Percentiles rank a stretch among this genome's conserved stretches.
These are phyloP conservation scores for Chromera velia DNA, from an alignment of 73 alveolate species.

Conservation along the genomic window DNA sequence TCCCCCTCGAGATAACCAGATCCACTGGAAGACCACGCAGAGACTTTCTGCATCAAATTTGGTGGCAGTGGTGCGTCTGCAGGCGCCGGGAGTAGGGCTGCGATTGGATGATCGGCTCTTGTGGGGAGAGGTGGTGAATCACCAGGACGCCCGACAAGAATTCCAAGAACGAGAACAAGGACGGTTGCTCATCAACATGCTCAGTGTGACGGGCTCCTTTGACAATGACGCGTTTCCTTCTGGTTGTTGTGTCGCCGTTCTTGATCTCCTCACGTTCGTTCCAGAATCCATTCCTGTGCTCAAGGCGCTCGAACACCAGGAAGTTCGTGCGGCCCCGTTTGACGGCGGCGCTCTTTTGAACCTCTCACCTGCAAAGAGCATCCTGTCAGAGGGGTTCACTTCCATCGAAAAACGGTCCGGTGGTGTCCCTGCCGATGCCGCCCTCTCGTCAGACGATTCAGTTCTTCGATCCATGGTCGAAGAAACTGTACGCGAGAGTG, in stretches of 20 bases:
- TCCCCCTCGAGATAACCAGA: constrained; percentile 13
- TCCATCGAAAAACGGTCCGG: too few relatives aligned
- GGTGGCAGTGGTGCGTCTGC: constrained; percentile 11
- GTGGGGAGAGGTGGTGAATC: constrained; percentile 30
- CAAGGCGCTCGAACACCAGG: neutral
- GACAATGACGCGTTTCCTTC: constrained; percentile 6
- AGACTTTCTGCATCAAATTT: constrained; percentile 16
- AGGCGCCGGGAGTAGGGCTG: constrained; percentile 3
- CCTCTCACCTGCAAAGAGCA: constrained; percentile 17
- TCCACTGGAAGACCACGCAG: constrained; percentile 24
- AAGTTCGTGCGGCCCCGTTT: neutral
- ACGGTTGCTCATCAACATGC: too few relatives aligned
- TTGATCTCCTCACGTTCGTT: constrained; percentile 31
- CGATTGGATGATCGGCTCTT: neutral
- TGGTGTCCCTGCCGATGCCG: too few relatives aligned
- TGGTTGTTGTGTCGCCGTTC: constrained; percentile 9
- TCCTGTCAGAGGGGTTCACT: too few relatives aligned
- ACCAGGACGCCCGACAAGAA: too few relatives aligned
- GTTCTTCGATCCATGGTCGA: constrained; percentile 8
- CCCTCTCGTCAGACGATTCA: too few relatives aligned
- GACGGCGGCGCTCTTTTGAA: constrained; percentile 18
- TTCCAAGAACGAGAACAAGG: too few relatives aligned
- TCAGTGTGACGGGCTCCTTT: constrained; percentile 6
- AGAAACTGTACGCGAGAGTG: constrained; percentile 12
- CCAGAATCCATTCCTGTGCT: constrained; percentile 34